A percentile compares a stretch with the other conserved stretches of the same genome.
Conservation (phyloP, 1,284 basidiomycete species). For the Inonotus obliquus region DNA sequence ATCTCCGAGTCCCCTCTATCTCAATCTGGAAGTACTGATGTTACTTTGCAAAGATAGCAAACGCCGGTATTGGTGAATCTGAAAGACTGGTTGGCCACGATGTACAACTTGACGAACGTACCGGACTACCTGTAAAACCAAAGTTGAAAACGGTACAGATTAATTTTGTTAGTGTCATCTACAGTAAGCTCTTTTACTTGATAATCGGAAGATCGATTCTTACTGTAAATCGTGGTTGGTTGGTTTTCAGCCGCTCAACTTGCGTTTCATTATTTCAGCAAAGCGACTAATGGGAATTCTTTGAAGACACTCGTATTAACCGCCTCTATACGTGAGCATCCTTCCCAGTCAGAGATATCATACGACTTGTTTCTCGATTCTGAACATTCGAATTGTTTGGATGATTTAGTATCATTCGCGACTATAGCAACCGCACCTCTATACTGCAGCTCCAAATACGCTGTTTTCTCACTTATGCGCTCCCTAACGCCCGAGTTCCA, state of each 20-base stretch:
- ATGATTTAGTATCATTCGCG: constrained; percentile 43
- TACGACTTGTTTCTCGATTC: background rate
- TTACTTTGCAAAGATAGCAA: constrained; percentile 39
- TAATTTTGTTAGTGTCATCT: constrained; percentile 47
- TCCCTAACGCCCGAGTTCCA: constrained; percentile 36
- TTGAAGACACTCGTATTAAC: constrained; percentile 49
- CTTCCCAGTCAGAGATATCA: background rate
- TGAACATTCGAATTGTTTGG: background rate
- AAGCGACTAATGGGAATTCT: constrained; percentile 30
- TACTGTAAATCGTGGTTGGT: background rate
- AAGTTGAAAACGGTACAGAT: constrained; percentile 43
- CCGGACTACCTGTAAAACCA: constrained; percentile 41
- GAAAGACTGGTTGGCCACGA: constrained; percentile 28
- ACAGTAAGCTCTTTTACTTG: constrained; percentile 35
- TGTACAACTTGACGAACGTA: constrained; percentile 29
- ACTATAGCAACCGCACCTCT: constrained; percentile 39
- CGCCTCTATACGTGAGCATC: constrained; percentile 46
- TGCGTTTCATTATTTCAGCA: constrained; percentile 45
- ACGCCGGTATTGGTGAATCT: constrained; percentile 50
- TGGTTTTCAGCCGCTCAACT: constrained; percentile 40
- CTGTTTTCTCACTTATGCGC: constrained; percentile 49
- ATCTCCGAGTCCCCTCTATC: background rate
- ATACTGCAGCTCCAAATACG: constrained; percentile 51
- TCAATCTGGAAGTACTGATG: too few species aligned
- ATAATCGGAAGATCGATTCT: background rate